Percentiles rank a stretch among this genome's conserved stretches.
Conservation (phyloP, 305 asterid genomes). For the Plantago coronopus region DNA sequence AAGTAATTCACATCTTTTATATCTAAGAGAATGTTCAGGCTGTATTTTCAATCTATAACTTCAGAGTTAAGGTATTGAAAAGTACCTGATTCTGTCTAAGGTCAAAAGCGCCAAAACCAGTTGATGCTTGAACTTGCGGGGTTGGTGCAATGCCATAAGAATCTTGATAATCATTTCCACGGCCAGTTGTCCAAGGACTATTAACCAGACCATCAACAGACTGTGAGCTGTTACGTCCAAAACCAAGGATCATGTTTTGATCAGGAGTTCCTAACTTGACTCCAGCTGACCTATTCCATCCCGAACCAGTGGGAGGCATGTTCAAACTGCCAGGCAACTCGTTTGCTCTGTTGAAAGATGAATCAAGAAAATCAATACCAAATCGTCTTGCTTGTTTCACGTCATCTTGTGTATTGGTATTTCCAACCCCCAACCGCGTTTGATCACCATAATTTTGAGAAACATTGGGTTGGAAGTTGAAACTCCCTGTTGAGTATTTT, state of each 20-base stretch:
- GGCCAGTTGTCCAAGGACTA: conserved; percentile 53
- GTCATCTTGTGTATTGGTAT: conserved; percentile 24
- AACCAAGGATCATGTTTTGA: conserved; percentile 46
- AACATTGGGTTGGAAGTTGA: conserved; percentile 35
- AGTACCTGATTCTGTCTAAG: conserved; percentile 62
- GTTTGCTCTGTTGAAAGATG: conserved; percentile 36
- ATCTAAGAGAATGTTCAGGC: not conserved
- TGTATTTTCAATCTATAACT: conserved; percentile 6
- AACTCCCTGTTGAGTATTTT: conserved; percentile 34
- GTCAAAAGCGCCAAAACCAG: conserved; percentile 44
- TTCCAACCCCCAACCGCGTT: conserved; percentile 23
- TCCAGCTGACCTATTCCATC: conserved; percentile 40
- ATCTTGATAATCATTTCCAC: conserved; percentile 40
- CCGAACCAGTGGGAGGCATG: conserved; percentile 30
- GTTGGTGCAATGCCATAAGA: conserved; percentile 38
- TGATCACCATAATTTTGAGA: conserved; percentile 35
- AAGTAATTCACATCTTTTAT: not conserved
- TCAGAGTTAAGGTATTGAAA: conserved; percentile 11
- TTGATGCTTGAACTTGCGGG: conserved; percentile 43
- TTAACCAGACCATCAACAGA: conserved; percentile 41
- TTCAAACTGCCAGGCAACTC: conserved; percentile 37
- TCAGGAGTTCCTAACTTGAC: conserved; percentile 40
- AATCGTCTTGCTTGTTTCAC: conserved; percentile 40
- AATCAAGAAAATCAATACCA: conserved; percentile 36
- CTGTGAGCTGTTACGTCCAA: conserved; percentile 35